Percentiles rank a stretch among this genome's conserved stretches.
Conservation (phyloP, 192 early-diverging fungal species). For the Coemansia furcata region DNA sequence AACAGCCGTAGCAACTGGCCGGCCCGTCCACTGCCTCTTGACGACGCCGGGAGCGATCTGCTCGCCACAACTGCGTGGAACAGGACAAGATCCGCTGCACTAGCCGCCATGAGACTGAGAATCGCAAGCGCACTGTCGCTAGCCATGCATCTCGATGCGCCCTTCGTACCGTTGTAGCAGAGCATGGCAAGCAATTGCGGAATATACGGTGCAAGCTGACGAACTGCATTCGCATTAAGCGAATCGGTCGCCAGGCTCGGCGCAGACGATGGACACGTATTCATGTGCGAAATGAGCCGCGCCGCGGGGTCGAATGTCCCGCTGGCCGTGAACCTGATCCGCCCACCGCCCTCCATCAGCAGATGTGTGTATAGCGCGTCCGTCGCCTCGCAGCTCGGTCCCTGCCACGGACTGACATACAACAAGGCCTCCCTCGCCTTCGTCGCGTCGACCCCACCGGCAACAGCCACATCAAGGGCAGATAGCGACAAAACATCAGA, state of each 20-base stretch:
- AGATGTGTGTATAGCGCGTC: constrained; percentile 21
- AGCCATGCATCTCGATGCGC: not conserved
- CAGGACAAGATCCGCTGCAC: constrained; percentile 23
- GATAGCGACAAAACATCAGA: not conserved
- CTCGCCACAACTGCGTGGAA: constrained; percentile 33
- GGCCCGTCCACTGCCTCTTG: not conserved
- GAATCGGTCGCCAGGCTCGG: constrained; percentile 6
- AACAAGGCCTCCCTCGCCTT: constrained; percentile 37
- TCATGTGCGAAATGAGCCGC: constrained; percentile 24
- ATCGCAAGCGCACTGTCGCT: constrained; percentile 12
- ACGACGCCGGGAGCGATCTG: constrained; percentile 17
- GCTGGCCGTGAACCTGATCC: constrained; percentile 18
- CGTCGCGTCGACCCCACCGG: not conserved
- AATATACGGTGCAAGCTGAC: constrained; percentile 29
- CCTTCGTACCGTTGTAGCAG: not conserved
- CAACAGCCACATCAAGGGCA: not conserved
- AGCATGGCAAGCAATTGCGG: constrained; percentile 44
- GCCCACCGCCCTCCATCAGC: constrained; percentile 14
- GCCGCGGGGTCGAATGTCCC: constrained; percentile 38
- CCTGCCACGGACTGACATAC: constrained; percentile 6
- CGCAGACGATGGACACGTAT: not conserved
- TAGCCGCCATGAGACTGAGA: constrained; percentile 9
- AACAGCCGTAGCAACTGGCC: constrained; percentile 13
- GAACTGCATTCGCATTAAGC: constrained; percentile 18
- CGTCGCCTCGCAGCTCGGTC: not conserved